Conservation (phyloP, 2,329 filamentous ascomycete genomes). For the Cordyceps pruinosa region DNA sequence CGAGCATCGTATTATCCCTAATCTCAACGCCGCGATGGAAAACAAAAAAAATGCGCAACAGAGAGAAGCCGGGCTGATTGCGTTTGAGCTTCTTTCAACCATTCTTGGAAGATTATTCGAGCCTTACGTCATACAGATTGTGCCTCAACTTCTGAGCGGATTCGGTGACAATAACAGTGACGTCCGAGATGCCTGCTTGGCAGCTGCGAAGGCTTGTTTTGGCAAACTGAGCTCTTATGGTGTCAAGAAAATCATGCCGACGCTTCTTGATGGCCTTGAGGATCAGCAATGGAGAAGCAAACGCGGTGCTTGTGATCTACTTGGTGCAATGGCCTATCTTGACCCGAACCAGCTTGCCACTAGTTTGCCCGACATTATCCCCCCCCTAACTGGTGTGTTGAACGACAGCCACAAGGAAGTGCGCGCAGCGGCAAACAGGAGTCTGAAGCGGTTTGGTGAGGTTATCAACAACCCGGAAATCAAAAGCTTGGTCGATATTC, state of each 20-base stretch:
- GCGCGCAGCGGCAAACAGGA: slow-evolving; percentile 82
- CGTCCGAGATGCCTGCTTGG: slow-evolving; percentile 86
- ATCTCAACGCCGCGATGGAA: slow-evolving; percentile 74
- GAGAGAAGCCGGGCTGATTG: slow-evolving; percentile 79
- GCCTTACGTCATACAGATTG: slow-evolving; percentile 92
- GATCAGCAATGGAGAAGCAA: slow-evolving; percentile 98
- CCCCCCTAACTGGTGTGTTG: slow-evolving; percentile 83
- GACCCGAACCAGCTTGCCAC: slow-evolving; percentile 90
- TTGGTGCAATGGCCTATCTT: slow-evolving; percentile 97
- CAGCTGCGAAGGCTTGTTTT: slow-evolving; percentile 91
- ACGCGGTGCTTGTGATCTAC: slow-evolving; percentile 91
- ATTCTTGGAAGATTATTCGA: slow-evolving; percentile 87
- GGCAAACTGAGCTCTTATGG: slow-evolving; percentile 89
- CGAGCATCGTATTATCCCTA: slow-evolving; percentile 79
- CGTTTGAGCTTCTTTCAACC: slow-evolving; percentile 82
- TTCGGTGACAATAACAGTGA: slow-evolving; percentile 86
- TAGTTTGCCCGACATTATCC: slow-evolving; percentile 93
- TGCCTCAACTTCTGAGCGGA: slow-evolving; percentile 79
- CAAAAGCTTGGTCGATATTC: slow-evolving; percentile 81
- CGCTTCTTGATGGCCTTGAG: slow-evolving; percentile 82
- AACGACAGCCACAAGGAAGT: slow-evolving; percentile 99
- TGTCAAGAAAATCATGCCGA: slow-evolving; percentile 90
- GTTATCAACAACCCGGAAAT: slow-evolving; percentile 98
- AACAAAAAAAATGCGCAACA: slow-evolving; percentile 91
- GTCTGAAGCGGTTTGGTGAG: slow-evolving; percentile 94